Evolutionary conservation across 805 yeast species (phyloP).

Genomic region (Sugiyamaella boreocaroliniensis): DNA sequence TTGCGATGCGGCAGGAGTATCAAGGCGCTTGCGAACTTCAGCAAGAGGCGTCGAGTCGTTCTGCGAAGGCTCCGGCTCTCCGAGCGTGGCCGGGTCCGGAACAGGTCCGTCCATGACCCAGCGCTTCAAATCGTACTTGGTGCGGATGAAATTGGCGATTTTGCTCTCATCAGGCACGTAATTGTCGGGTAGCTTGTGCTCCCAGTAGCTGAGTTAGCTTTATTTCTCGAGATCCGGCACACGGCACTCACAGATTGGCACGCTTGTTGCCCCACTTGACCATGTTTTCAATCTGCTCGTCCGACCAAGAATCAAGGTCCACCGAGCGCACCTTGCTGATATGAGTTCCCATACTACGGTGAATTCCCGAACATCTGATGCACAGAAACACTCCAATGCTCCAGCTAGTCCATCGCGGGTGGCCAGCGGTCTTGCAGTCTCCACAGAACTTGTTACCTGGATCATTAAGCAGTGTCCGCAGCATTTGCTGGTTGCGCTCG

Average conservation of each 20-base stretch:
- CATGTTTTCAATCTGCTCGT: slow-evolving; percentile 78
- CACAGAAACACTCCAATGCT: slow-evolving; percentile 88
- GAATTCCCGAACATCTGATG: slow-evolving; percentile 88
- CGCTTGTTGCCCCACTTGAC: slow-evolving; percentile 78
- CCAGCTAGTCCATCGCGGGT: slow-evolving; percentile 99
- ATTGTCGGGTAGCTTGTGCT: slow-evolving; percentile 58
- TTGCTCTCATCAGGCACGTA: slow-evolving; percentile 79
- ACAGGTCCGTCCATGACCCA: slow-evolving; percentile 60
- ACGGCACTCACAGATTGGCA: slow-evolving; percentile 46
- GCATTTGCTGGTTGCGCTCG: slow-evolving; percentile 59
- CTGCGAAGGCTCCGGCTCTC: slow-evolving; percentile 4
- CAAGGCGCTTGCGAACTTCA: slow-evolving; percentile 14
- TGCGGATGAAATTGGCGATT: slow-evolving; percentile 82
- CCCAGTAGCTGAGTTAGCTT: slow-evolving; percentile 52
- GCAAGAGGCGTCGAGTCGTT: slow-evolving; percentile 22
- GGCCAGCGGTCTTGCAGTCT: slow-evolving; percentile 82
- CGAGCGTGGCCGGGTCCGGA: slow-evolving; percentile 53
- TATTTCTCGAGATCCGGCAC: neutral
- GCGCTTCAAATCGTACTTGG: slow-evolving; percentile 84
- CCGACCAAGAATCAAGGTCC: slow-evolving; percentile 95
- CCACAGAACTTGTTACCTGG: slow-evolving; percentile 75
- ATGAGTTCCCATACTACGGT: slow-evolving; percentile 92
- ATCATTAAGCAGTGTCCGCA: slow-evolving; percentile 70
- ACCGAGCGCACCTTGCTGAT: slow-evolving; percentile 88
- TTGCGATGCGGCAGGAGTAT: neutral